Evolutionary conservation across 441 rosid species (phyloP).

Genomic region (Francoa sonchifolia): DNA sequence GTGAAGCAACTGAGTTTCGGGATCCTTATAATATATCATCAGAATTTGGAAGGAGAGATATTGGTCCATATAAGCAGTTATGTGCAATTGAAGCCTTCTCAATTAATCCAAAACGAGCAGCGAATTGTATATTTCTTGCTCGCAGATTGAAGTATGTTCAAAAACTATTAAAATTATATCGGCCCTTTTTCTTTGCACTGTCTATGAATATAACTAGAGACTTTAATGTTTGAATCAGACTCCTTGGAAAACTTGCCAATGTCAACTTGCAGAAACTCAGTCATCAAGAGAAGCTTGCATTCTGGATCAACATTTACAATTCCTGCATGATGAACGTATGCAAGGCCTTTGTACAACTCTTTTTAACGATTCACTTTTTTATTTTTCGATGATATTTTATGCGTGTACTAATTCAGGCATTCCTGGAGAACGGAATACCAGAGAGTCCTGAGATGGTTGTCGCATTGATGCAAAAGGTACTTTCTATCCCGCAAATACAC

Average conservation of each 20-base stretch:
- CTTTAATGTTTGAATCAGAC: too few species aligned
- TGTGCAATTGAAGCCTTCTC: constrained; percentile 35
- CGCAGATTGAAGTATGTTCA: constrained; percentile 46
- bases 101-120: constrained; percentile 31
- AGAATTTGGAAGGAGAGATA: constrained; percentile 36
- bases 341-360: constrained; percentile 1
- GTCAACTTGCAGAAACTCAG: constrained; percentile 43
- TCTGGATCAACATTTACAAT: constrained; percentile 83
- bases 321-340: constrained; percentile 82
- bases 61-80: constrained; percentile 59
- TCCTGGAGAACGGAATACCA: constrained; percentile 64
- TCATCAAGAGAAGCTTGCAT: constrained; percentile 84
- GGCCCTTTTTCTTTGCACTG: too few species aligned
- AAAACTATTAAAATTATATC: neutral
- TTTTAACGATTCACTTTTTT: neutral
- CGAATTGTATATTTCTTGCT: constrained; percentile 41
- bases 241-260: constrained; percentile 41
- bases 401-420: constrained; percentile 32
- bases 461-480: constrained; percentile 60
- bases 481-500: neutral
- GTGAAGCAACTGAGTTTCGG: constrained; percentile 14
- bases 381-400: neutral
- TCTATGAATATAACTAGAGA: too few species aligned
- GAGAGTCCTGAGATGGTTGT: constrained; percentile 52
- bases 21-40: constrained; percentile 52